Evolutionary conservation across 2,329 filamentous ascomycete genomes (phyloP).

Genomic region (Botrytis paeoniae): DNA sequence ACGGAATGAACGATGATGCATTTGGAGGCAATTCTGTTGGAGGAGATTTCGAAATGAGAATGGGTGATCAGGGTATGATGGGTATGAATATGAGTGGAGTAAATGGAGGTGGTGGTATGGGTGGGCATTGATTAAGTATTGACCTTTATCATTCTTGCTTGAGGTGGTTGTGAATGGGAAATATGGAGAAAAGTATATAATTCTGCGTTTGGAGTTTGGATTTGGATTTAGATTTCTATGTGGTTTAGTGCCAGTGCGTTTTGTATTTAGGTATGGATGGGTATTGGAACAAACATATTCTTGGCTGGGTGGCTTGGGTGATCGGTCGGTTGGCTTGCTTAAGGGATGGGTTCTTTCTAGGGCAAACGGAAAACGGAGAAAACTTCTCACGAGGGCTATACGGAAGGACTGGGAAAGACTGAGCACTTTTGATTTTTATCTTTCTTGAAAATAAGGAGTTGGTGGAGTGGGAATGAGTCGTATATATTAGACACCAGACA

Average conservation of each 20-base stretch:
- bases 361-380: not conserved
- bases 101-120: not conserved
- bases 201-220: not conserved
- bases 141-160: not conserved
- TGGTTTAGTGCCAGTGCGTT: not conserved
- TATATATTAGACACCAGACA: not conserved
- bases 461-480: not conserved
- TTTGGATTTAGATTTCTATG: not conserved
- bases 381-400: not conserved
- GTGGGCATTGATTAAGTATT: not conserved
- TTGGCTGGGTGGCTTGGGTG: not conserved
- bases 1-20: conserved; percentile 37
- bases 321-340: not conserved
- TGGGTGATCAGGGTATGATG: not conserved
- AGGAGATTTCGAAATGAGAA: conserved; percentile 2
- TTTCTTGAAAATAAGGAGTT: not conserved
- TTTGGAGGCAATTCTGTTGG: conserved; percentile 21
- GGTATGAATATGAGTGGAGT: not conserved
- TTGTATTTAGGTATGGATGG: conserved; percentile 4
- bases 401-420: not conserved
- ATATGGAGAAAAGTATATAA: not conserved
- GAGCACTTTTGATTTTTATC: not conserved
- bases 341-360: not conserved
- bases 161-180: not conserved
- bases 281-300: not conserved